Evolutionary conservation across 495 filamentous ascomycete species (phyloP), one percentile per base, ranked within the genome.

Genomic region (Glarea lozoyensis): DNA sequence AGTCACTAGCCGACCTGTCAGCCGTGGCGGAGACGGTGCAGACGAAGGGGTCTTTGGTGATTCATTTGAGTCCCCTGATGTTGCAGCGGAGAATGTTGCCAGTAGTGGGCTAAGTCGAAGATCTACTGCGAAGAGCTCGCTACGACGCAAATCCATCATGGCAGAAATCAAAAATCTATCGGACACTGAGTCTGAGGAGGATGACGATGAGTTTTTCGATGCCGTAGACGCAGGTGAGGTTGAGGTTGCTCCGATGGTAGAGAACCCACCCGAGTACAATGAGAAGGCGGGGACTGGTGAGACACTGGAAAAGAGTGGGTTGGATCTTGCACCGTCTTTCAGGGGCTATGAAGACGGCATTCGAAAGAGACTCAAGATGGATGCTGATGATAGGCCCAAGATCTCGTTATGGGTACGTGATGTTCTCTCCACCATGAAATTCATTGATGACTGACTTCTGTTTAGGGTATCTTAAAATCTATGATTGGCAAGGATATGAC

Each of bases 401-500:
- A 92, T 98, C 32, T 89, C 84, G 17, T 75, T 98, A 30, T 98
- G 92, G 92, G 90, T 94, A 76, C 60, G 81, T 66, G n/a, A 13
- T 13, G 5, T 37, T 9, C 16, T n/a, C 4, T 20, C 3, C 22
- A 16, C 35, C 15, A 20, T 21, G 18, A 5, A 16, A 37, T 9
- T 4, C 10, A n/a, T 16, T 7, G 19, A 21, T 11, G 6, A 16
- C 49, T 52, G 53, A 50, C 25, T 37, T 23, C 5, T 19, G 41
- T n/a, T 40, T 47, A 97, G 90, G 81, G 83, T 44, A 95, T 98
- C 48, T 64, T 98, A 37, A 97, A 97, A 69, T 98, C 92, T 30
- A 98, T 98, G 92, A 94, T 98, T 55, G 92, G 92, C 43, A 98
- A 97, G 60, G 92, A 98, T 59, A 97, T 98, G 92, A 98, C 92